These are phyloP conservation scores for Cladosporium halotolerans DNA, from an alignment of 2,329 filamentous ascomycete species.

Conservation along the genomic window DNA sequence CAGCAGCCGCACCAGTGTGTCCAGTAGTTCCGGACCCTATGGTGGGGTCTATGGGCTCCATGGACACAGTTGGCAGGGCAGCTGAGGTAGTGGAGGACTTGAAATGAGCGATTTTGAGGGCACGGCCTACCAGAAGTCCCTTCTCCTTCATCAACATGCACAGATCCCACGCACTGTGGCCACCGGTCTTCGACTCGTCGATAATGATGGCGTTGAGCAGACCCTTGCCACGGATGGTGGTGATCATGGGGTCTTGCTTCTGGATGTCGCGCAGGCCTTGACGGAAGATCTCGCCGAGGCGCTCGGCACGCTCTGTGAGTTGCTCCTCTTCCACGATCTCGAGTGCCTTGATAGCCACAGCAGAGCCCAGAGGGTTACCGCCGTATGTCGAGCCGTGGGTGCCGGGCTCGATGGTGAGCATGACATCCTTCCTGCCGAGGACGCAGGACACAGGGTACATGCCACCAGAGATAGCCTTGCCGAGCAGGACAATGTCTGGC, in stretches of 20 bases:
- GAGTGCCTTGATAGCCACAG: conserved; percentile 88
- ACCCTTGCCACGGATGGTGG: conserved; percentile 81
- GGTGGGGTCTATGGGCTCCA: not conserved
- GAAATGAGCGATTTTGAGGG: conserved; percentile 35
- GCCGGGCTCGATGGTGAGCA: conserved; percentile 92
- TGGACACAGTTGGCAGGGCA: not conserved
- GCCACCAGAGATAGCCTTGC: conserved; percentile 95
- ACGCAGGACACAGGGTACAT: conserved; percentile 99
- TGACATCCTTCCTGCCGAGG: conserved; percentile 78
- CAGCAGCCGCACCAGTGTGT: conserved; percentile 1
- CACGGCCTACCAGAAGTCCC: conserved; percentile 67
- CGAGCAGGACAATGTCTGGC: conserved; percentile 88
- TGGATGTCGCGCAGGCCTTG: conserved; percentile 68
- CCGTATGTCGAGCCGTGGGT: conserved; percentile 99
- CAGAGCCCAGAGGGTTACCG: conserved; percentile 91
- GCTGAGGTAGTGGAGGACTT: conserved; percentile 2
- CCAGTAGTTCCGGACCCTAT: not conserved
- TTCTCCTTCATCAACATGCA: conserved; percentile 94
- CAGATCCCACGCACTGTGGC: conserved; percentile 89
- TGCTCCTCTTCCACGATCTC: conserved; percentile 91
- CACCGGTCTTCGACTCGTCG: conserved; percentile 77
- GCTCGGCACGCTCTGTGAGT: conserved; percentile 75
- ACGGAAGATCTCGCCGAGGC: conserved; percentile 75
- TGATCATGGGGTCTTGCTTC: conserved; percentile 63
- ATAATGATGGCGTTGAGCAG: conserved; percentile 94